Evolutionary conservation across 257 asterid species (phyloP).

Genomic region (Solanum sejunctum): DNA sequence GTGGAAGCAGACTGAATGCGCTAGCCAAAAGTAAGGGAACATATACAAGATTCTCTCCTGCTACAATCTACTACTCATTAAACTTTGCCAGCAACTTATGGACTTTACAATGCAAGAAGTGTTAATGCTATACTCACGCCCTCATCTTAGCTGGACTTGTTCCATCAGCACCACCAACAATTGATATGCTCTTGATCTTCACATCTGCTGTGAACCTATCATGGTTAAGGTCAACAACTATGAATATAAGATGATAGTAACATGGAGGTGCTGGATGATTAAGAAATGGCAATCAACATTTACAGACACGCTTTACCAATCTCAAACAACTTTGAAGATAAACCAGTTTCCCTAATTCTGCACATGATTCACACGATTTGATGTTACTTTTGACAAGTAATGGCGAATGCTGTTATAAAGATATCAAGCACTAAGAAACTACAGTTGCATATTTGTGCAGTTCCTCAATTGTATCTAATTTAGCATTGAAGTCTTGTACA

Average conservation of each 20-base stretch:
- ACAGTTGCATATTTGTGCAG: background rate
- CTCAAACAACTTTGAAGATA: background rate
- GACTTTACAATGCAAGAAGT: slow-evolving; percentile 2
- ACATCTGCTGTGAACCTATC: slow-evolving; percentile 90
- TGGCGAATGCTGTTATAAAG: background rate
- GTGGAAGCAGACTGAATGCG: background rate
- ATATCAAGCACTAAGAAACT: background rate
- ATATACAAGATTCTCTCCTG: background rate
- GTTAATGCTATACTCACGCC: slow-evolving; percentile 48
- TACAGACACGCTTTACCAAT: background rate
- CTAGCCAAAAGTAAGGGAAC: background rate
- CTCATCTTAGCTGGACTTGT: slow-evolving; percentile 94
- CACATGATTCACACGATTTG: background rate
- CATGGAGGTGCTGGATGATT: background rate
- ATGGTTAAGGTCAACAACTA: background rate
- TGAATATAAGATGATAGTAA: background rate
- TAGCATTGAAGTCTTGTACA: background rate
- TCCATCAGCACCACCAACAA: slow-evolving; percentile 92
- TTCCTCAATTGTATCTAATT: background rate
- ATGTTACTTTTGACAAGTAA: background rate
- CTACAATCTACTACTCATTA: background rate
- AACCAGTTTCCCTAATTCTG: background rate
- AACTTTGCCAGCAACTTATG: slow-evolving; percentile 4
- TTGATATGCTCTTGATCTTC: slow-evolving; percentile 83
- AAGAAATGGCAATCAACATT: background rate